phyloP scores from a whole-genome alignment of 192 early-diverging fungal genomes.

The Linnemannia exigua region DNA sequence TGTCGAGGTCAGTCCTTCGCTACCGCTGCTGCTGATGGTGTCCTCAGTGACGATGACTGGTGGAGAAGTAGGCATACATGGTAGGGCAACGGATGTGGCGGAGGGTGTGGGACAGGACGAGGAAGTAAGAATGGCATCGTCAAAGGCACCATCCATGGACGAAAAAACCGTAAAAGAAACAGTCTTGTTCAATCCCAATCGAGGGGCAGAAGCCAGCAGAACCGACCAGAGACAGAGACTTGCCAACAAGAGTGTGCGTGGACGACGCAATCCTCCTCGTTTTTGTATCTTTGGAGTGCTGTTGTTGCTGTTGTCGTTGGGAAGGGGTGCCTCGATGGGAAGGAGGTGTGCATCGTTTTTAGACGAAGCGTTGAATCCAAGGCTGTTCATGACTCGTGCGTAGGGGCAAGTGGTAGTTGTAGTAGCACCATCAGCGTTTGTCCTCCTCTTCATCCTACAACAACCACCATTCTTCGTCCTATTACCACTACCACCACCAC shows the following conservation, averaged over 20 bases:
- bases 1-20: not conserved
- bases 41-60: no score
- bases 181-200: slow-evolving; percentile 9
- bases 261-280: not conserved
- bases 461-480: not conserved
- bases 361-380: not conserved
- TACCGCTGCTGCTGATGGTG: not conserved
- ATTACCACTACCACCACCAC: not conserved
- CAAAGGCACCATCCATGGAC: not conserved
- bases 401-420: not conserved
- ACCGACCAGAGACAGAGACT: slow-evolving; percentile 16
- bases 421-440: not conserved
- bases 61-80: no score
- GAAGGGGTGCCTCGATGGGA: not conserved
- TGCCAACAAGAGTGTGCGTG: slow-evolving; percentile 2
- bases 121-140: not conserved
- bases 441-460: not conserved
- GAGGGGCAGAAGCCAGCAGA: not conserved
- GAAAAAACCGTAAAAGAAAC: slow-evolving; percentile 1
- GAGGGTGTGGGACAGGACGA: not conserved
- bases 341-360: not conserved
- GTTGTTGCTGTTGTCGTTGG: not conserved
- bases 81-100: not conserved
- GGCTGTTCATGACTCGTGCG: not conserved
- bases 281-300: not conserved